Evolutionary conservation across 2,329 filamentous ascomycete genomes (phyloP), one percentile per base, ranked within the genome.

Genomic region (Pseudohalonectria lignicola): DNA sequence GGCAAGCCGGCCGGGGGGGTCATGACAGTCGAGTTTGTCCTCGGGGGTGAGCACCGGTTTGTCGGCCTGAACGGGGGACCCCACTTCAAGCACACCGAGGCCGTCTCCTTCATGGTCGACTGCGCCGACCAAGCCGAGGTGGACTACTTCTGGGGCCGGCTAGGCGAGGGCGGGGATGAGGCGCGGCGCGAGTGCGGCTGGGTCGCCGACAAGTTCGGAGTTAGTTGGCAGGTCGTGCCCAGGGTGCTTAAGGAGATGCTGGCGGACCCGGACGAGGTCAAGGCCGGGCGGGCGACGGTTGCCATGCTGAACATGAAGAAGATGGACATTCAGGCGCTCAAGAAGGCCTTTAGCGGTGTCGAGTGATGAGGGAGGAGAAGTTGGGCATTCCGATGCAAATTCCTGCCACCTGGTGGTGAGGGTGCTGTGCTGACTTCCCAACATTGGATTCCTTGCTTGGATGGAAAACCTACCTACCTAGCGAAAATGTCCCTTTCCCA

Each of bases 151-250:
- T 70, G 62, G 62, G 55, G 53, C 11, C 61, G 54, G 50, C 53
- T 70, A 19, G 43, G 52, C 8, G 58, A 61, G 35, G 64, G 59
- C 4, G 62, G 59, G 2, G 58, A 63, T 35, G 47, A 48, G 42
- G 43, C 48, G 7, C 54, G 52, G 39, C 53, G 59, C 46, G 48
- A 55, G 40, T 68, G 66, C 43, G 63, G 65, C 3, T 69, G 65
- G 66, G 33, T 67, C 31, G 53, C 48, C 5, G 66, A 70, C 45
- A 59, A 56, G 49, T 69, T 57, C 45, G 66, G 66, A 4, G 49
- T 69, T 10, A 45, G 50, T 11, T 70, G 67, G 66, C 67, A 71
- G 54, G 52, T 70, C 25, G 50, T 63, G 31, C 65, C 66, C 4
- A 55, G 42, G 42, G 42, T 34, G 16, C 43, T 68, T 37, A 54